Evolutionary conservation across 441 rosid species (phyloP).

Genomic region (Corymbia citriodora): DNA sequence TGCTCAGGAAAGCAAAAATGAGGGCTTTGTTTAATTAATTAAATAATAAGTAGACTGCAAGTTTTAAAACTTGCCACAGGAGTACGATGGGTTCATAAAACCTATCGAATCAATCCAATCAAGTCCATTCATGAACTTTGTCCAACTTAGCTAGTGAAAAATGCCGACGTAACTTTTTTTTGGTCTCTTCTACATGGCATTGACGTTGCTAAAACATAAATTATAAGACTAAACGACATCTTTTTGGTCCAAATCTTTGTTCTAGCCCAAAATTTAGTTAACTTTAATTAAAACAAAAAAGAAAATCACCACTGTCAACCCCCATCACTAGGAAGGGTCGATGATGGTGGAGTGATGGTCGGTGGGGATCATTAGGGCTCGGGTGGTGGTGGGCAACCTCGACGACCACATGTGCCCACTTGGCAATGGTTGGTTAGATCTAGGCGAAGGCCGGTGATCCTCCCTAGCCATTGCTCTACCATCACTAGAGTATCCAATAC

Average conservation of each 20-base stretch:
- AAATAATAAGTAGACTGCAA: not conserved
- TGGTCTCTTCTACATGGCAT: not conserved
- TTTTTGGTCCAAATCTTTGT: not conserved
- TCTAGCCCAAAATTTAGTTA: not conserved
- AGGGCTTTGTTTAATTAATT: not conserved
- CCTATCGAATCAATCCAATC: accelerated
- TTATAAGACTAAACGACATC: not conserved
- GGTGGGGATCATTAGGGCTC: not conserved
- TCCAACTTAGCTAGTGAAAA: not conserved
- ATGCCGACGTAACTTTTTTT: accelerated
- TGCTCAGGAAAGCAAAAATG: not conserved
- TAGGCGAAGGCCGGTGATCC: not conserved
- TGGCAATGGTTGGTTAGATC: not conserved
- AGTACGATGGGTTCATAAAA: not conserved
- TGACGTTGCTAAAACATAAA: not conserved
- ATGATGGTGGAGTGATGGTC: not conserved
- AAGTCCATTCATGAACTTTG: accelerated
- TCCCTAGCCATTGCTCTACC: too few relatives aligned
- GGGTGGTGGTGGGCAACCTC: accelerated
- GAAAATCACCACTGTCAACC: not conserved
- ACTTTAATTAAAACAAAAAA: not conserved
- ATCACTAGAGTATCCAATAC: not conserved
- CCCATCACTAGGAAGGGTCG: not conserved
- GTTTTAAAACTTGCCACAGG: not conserved
- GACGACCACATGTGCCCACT: accelerated